These are phyloP conservation scores for Pseudogymnoascus destructans DNA, from an alignment of 2,329 filamentous ascomycete genomes.

Conservation along the genomic window DNA sequence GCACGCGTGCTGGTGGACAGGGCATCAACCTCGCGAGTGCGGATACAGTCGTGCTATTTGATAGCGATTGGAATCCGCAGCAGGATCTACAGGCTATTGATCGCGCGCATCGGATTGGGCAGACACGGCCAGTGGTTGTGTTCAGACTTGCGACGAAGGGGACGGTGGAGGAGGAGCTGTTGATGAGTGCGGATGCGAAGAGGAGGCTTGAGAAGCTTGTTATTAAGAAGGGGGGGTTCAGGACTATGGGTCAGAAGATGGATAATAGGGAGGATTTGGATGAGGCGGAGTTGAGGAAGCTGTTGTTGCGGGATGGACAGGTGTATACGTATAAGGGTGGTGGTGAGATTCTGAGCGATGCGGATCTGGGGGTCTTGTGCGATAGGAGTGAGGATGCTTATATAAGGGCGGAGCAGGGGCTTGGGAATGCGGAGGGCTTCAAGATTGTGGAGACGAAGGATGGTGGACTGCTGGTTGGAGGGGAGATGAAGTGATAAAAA, in stretches of 20 bases:
- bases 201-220: conserved; percentile 85
- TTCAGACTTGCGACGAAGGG: conserved; percentile 88
- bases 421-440: conserved; percentile 59
- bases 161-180: conserved; percentile 78
- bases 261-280: conserved; percentile 36
- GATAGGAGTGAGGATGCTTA: conserved; percentile 55
- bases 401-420: conserved; percentile 61
- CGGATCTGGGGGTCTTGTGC: conserved; percentile 64
- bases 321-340: conserved; percentile 46
- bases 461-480: conserved; percentile 25
- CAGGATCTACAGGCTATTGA: conserved; percentile 96
- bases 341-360: conserved; percentile 56
- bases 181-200: conserved; percentile 83
- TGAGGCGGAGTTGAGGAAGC: conserved; percentile 45
- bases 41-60: conserved; percentile 86
- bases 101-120: conserved; percentile 85
- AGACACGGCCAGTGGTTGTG: conserved; percentile 81
- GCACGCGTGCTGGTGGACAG: conserved; percentile 82
- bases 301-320: conserved; percentile 60
- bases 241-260: conserved; percentile 51
- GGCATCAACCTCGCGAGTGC: conserved; percentile 89
- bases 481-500: conserved; percentile 15
- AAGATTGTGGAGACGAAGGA: conserved; percentile 69
- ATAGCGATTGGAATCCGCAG: conserved; percentile 88
- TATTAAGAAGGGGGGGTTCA: conserved; percentile 84